Conservation (phyloP, 345 rosid species). For the Crucihimalaya himalaica region DNA sequence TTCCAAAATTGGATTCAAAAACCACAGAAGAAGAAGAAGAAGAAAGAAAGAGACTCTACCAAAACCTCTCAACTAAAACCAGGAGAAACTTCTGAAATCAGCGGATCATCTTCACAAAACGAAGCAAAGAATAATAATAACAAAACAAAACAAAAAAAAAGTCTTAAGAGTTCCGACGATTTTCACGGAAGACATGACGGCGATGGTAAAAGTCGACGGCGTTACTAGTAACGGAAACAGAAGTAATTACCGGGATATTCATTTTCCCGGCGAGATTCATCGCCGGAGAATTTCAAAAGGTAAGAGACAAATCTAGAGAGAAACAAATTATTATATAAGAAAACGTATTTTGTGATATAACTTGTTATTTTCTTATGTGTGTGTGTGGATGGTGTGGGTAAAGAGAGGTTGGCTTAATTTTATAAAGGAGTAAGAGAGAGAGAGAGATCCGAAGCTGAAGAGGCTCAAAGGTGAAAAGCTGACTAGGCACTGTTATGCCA, state of each 20-base stretch:
- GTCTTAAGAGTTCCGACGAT: conserved; percentile 19
- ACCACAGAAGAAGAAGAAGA: neutral
- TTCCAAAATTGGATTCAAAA: conserved; percentile 18
- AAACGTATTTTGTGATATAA: conserved; percentile 21
- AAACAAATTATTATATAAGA: neutral
- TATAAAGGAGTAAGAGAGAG: conserved; percentile 43
- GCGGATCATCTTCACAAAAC: conserved; percentile 40
- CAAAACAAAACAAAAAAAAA: neutral
- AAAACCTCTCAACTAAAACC: conserved; percentile 40
- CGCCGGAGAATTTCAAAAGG: conserved; percentile 38
- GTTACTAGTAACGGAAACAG: conserved; percentile 43
- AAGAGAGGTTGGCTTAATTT: conserved; percentile 30
- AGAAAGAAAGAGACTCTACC: conserved; percentile 33
- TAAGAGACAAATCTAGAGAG: conserved; percentile 5
- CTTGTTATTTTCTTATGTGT: neutral
- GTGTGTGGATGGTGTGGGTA: conserved; percentile 36
- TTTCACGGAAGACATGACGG: conserved; percentile 72
- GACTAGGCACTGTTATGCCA: conserved; percentile 43
- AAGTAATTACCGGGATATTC: conserved; percentile 45
- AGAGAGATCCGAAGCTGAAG: conserved; percentile 29
- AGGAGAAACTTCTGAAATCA: conserved; percentile 39
- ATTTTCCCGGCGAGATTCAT: conserved; percentile 52
- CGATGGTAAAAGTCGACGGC: conserved; percentile 63
- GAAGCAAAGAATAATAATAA: conserved; percentile 44
- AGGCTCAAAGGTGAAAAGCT: conserved; percentile 29